Evolutionary conservation across 2,329 filamentous ascomycete species (phyloP).

Genomic region (Ophiostoma sp.): DNA sequence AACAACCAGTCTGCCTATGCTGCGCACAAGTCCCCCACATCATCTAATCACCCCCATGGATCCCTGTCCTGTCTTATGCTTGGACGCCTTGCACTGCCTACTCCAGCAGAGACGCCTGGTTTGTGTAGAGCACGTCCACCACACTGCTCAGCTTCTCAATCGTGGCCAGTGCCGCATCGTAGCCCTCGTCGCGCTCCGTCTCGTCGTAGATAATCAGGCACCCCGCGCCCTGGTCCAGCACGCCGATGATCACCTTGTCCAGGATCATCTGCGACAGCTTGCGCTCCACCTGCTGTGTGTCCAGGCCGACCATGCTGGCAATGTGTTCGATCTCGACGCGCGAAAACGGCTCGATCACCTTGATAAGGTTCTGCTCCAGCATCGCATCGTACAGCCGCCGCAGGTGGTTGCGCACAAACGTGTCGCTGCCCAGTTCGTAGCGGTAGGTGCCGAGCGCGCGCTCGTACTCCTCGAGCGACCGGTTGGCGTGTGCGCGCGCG

Average conservation of each 20-base stretch:
- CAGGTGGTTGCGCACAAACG: slow-evolving; percentile 95
- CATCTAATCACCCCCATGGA: too few species aligned
- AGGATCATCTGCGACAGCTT: slow-evolving; percentile 99
- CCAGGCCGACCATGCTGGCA: slow-evolving; percentile 93
- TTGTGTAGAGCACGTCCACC: slow-evolving; percentile 94
- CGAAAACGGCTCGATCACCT: slow-evolving; percentile 98
- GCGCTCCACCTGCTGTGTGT: slow-evolving; percentile 93
- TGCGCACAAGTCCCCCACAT: too few species aligned
- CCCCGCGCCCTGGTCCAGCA: slow-evolving; percentile 93
- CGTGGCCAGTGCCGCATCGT: slow-evolving; percentile 88
- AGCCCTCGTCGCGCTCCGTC: slow-evolving; percentile 84
- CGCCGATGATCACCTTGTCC: slow-evolving; percentile 97
- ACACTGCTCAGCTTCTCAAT: slow-evolving; percentile 97
- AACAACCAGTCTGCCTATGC: too few species aligned
- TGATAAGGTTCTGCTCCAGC: slow-evolving; percentile 98
- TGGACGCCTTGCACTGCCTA: slow-evolving; percentile 35
- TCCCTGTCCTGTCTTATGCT: too few species aligned
- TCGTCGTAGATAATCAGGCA: slow-evolving; percentile 97
- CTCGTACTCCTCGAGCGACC: slow-evolving; percentile 95
- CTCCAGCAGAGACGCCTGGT: slow-evolving; percentile 93
- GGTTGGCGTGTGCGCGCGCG: slow-evolving; percentile 88
- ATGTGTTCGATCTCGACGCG: slow-evolving; percentile 95
- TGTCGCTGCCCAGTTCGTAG: slow-evolving; percentile 87
- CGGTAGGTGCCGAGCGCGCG: slow-evolving; percentile 83
- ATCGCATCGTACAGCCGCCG: slow-evolving; percentile 95